A percentile compares a stretch with the other conserved stretches of the same genome.
Evolutionary conservation across 495 filamentous ascomycete genomes (phyloP).

Genomic region (Trichoderma orchidacearum): DNA sequence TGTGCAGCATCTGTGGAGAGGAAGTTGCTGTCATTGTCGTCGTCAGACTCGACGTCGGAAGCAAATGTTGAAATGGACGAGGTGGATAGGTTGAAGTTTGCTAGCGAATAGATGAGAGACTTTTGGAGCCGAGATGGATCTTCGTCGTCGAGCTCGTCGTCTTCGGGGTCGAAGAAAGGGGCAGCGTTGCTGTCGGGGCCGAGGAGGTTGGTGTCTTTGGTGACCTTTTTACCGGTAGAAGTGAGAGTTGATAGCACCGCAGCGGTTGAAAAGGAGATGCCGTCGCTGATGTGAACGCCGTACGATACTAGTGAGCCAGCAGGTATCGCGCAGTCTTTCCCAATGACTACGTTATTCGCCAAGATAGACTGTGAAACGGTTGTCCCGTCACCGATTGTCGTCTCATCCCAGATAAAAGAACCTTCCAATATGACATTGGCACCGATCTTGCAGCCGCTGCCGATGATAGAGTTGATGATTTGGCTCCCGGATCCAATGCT

Average conservation of each 20-base stretch:
- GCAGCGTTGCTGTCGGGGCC: conserved; percentile 42
- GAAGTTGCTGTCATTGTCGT: not conserved
- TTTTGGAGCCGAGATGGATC: conserved; percentile 25
- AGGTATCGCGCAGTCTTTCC: conserved; percentile 52
- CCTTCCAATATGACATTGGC: conserved; percentile 64
- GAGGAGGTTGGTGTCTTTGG: conserved; percentile 40
- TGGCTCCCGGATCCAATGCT: conserved; percentile 58
- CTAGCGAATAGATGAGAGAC: conserved; percentile 53
- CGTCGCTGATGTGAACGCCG: conserved; percentile 55
- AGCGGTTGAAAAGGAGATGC: conserved; percentile 16
- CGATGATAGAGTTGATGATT: conserved; percentile 63
- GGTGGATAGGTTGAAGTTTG: conserved; percentile 51
- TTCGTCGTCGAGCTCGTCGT: conserved; percentile 24
- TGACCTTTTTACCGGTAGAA: conserved; percentile 21
- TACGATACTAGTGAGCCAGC: conserved; percentile 69
- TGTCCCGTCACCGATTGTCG: conserved; percentile 57
- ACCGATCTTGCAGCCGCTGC: conserved; percentile 73
- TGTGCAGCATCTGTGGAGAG: conserved; percentile 9
- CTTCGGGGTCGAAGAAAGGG: conserved; percentile 28
- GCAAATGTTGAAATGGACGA: conserved; percentile 60
- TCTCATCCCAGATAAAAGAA: conserved; percentile 85
- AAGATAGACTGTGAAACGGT: conserved; percentile 62
- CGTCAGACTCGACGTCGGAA: conserved; percentile 18
- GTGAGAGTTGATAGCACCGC: conserved; percentile 23
- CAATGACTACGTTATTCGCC: conserved; percentile 54